phyloP scores from a whole-genome alignment of 192 early-diverging fungal species.

The Obelidium mucronatum region DNA sequence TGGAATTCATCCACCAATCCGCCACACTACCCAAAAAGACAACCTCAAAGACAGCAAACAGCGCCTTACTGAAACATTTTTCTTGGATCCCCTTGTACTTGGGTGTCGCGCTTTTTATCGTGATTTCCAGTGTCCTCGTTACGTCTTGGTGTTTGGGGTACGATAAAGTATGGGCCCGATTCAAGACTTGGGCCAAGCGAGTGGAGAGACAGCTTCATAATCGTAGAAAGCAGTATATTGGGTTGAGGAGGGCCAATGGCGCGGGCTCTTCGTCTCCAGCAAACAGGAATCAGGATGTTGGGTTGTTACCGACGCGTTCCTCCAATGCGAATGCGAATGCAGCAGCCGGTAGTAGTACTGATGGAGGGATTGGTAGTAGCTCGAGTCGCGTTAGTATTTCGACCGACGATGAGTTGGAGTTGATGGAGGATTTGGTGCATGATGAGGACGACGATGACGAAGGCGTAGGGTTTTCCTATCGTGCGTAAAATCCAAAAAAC shows the following conservation, averaged over 20 bases:
- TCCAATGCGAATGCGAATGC: too few species aligned
- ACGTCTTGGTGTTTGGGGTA: conserved; percentile 36
- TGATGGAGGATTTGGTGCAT: conserved; percentile 24
- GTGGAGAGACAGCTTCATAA: conserved; percentile 9
- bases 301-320: background rate
- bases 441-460: conserved; percentile 42
- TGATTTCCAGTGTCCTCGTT: background rate
- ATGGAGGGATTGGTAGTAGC: background rate
- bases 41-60: conserved; percentile 22
- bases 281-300: background rate
- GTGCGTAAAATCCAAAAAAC: too few species aligned
- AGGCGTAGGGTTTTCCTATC: conserved; percentile 25
- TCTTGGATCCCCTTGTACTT: conserved; percentile 28
- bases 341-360: background rate
- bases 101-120: conserved; percentile 11
- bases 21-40: conserved; percentile 18
- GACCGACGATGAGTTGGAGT: conserved; percentile 6
- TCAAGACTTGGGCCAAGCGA: conserved; percentile 17
- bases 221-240: conserved; percentile 24
- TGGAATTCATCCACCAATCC: conserved; percentile 17
- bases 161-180: conserved; percentile 26
- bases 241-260: background rate
- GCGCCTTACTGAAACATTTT: conserved; percentile 17
- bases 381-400: background rate
- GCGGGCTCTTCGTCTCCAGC: background rate